These are phyloP conservation scores for Naganishia liquefaciens DNA, from an alignment of 1,284 basidiomycete genomes.

Conservation along the genomic window DNA sequence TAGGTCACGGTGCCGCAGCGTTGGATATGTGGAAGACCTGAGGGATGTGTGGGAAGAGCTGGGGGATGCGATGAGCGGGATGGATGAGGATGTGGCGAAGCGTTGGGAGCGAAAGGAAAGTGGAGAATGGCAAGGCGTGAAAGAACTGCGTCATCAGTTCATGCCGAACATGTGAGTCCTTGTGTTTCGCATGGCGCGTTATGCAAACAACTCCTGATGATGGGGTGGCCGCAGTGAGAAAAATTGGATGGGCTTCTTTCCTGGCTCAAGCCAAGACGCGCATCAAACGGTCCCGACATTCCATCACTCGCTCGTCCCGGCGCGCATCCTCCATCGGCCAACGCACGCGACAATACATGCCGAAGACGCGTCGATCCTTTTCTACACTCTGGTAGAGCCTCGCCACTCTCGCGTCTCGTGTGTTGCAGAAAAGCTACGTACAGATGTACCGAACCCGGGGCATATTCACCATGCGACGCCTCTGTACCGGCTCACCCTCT, in stretches of 20 bases:
- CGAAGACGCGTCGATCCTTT: background rate
- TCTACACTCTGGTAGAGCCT: background rate
- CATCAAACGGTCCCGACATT: constrained; percentile 5
- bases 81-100: background rate
- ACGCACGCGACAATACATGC: background rate
- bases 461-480: constrained; percentile 19
- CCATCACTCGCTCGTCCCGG: constrained; percentile 12
- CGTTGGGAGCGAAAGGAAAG: background rate
- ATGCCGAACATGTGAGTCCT: constrained; percentile 19
- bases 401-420: background rate
- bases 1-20: constrained; percentile 4
- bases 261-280: background rate
- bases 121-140: background rate
- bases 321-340: background rate
- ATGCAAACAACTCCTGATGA: background rate
- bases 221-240: background rate
- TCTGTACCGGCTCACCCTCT: constrained; percentile 65
- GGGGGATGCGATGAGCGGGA: constrained; percentile 4
- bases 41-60: constrained; percentile 20
- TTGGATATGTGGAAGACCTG: constrained; percentile 9
- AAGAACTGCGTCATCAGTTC: background rate
- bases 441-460: background rate
- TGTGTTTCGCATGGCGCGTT: background rate
- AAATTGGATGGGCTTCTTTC: constrained; percentile 27
- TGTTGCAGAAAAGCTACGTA: background rate